Evolutionary conservation across 2,329 filamentous ascomycete species (phyloP), one percentile per base, ranked within the genome.

Genomic region (Hypoxylon sp.): DNA sequence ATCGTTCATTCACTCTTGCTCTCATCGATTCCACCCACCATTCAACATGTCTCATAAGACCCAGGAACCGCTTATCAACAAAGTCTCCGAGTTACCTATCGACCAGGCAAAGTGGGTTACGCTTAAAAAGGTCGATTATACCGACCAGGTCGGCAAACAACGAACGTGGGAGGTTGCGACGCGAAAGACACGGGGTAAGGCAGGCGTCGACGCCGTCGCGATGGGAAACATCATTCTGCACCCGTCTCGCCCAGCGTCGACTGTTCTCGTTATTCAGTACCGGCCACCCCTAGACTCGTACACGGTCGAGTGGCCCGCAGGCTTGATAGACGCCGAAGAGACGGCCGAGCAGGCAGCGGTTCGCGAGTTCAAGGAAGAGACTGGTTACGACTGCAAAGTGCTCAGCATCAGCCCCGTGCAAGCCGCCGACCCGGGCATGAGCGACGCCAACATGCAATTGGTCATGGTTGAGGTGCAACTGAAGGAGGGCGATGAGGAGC

Each of bases 91-190:
- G 31, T 81, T 89, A 14, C 79, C 83, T 60, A 79, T 83, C 17
- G 75, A 78, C n/a, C 83, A 88, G 64, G 84, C 87, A 0, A 86
- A 84, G 77, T 89, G 87, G 86, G 80, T 88, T 35, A 83, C 85
- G 51, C 84, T 89, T 60, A 81, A 86, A 65, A 86, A 84, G 69
- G 84, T 89, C 74, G 81, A 85, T 42, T 91, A 89, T 79, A 81
- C 81, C 37, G 88, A 90, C 77, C 86, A 88, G 47, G 77, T 82
- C 33, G 86, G 86, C 75, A 82, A 82, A 33, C 71, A 80, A 9
- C 85, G 88, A 64, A 85, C 83, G 3, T 90, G 88, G 88, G 88
- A 91, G 75, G 86, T 86, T 2, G 87, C 86, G 3, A 83, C 86
- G 68, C 87, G 88, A 60, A 84, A 85, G 69, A 90, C 88, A 0